These are phyloP conservation scores for Wickerhamiella hasegawae DNA, from an alignment of 805 yeast species.

Conservation along the genomic window DNA sequence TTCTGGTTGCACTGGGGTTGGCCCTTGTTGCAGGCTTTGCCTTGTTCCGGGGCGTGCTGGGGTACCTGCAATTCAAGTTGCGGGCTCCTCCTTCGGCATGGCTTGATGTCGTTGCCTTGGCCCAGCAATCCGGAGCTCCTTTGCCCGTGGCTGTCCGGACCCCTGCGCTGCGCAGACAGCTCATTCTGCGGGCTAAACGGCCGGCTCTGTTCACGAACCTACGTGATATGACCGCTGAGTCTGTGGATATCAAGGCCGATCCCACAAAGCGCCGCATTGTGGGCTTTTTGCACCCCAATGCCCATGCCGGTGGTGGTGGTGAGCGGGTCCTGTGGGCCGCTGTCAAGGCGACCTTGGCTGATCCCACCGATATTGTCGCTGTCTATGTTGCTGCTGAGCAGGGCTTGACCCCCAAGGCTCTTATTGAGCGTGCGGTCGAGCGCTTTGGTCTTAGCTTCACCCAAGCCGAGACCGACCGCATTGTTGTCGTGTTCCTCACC, in stretches of 20 bases:
- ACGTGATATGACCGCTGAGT: constrained; percentile 8
- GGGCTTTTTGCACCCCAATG: constrained; percentile 92
- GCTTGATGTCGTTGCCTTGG: constrained; percentile 9
- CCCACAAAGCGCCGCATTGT: constrained; percentile 29
- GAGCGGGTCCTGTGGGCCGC: constrained; percentile 96
- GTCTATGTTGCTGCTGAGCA: constrained; percentile 51
- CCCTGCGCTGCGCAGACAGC: constrained; percentile 25
- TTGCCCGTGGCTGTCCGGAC: constrained; percentile 12
- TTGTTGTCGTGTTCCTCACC: constrained; percentile 46
- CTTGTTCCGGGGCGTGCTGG: neutral
- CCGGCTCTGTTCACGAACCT: constrained; percentile 18
- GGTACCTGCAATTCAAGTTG: constrained; percentile 8
- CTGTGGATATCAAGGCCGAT: constrained; percentile 6
- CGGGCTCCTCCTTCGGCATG: constrained; percentile 12
- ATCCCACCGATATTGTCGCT: constrained; percentile 36
- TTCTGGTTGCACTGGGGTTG: neutral
- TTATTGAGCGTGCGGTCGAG: constrained; percentile 26
- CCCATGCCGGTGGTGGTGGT: constrained; percentile 97
- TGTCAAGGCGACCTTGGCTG: constrained; percentile 46
- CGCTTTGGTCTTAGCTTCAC: constrained; percentile 39
- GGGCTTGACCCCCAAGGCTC: constrained; percentile 28
- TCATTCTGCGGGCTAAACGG: constrained; percentile 20
- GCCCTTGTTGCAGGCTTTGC: neutral
- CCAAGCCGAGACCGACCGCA: constrained; percentile 30
- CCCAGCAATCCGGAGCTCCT: constrained; percentile 11